Percentiles rank a stretch among this genome's conserved stretches.
phyloP scores from a whole-genome alignment of 306 rosid species.

The Cicer cuneatum region DNA sequence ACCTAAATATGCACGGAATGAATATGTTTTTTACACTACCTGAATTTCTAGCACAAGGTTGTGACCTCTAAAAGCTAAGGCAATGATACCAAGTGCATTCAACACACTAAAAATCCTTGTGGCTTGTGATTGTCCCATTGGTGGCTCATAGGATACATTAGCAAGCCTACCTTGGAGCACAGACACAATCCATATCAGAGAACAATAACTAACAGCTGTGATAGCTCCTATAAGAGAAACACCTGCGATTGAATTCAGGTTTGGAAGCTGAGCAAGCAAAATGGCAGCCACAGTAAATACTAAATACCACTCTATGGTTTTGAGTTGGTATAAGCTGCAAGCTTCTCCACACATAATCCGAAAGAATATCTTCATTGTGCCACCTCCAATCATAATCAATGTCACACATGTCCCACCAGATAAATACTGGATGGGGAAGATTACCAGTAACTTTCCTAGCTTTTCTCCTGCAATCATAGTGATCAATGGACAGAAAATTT shows the following conservation, averaged over 20 bases:
- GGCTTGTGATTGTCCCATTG: constrained; percentile 38
- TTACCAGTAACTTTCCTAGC: constrained; percentile 61
- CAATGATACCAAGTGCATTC: constrained; percentile 72
- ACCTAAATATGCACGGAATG: too few relatives aligned
- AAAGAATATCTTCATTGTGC: constrained; percentile 75
- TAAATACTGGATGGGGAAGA: constrained; percentile 74
- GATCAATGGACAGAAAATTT: neutral
- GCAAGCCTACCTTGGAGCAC: constrained; percentile 46
- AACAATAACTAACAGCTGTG: constrained; percentile 65
- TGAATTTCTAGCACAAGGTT: constrained; percentile 81
- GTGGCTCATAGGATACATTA: constrained; percentile 53
- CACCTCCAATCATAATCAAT: constrained; percentile 72
- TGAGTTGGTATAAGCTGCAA: constrained; percentile 39
- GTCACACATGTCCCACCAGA: constrained; percentile 86
- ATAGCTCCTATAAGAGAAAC: constrained; percentile 70
- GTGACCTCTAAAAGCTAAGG: constrained; percentile 86
- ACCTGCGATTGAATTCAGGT: constrained; percentile 74
- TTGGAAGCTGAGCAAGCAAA: constrained; percentile 80
- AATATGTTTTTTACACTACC: constrained; percentile 40
- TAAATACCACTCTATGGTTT: constrained; percentile 67
- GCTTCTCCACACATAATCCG: constrained; percentile 50
- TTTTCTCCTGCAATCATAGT: constrained; percentile 60
- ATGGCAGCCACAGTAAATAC: constrained; percentile 62
- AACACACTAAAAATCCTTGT: constrained; percentile 48
- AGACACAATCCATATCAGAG: constrained; percentile 65